Evolutionary conservation across 805 yeast genomes (phyloP), one percentile per base, ranked within the genome.

Genomic region (Cyberlindnera bimundalis): DNA sequence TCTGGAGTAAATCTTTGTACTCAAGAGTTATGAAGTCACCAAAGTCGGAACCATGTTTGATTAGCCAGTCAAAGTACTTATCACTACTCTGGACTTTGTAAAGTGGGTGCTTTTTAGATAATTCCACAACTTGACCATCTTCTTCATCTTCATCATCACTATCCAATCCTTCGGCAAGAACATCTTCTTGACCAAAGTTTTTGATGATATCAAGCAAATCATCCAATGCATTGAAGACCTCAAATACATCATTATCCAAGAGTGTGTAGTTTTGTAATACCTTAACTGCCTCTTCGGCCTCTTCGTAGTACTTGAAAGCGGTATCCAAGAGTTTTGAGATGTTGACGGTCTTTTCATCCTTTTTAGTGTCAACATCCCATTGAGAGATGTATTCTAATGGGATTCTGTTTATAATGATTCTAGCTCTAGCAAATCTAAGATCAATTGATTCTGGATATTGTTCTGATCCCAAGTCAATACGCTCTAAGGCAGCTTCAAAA

Each of bases 401-500:
- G 30, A 84, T 73, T 55, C 79, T 68, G 48, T 71, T 77, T 20
- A 82, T 61, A 14, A 76, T 53, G 8, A 84, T 71, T 50, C 76
- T 73, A 27, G 82, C 66, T 43, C 73, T 71, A 5, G 83, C 74
- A 42, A 83, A 70, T 18, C 64, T 56, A 43, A 82, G 60, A 12
- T 73, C 67, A 8, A 64, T 51, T 7, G 77, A 68, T 1, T 73
- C 67, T 1, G 78, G 71, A 46, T 65, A 71, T 34, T 64, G 58
- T 10, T 68, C 74, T 31, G 78, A 61, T 0, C 96, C 96, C 12
- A 66, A 52, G 6, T 71, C 73, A 20, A 78, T 67, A 49, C 95
- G 73, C 45, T 87, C 96, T 17, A 83, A 45, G 5, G 95, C 84
- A 29, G 84, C 86, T 11, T 74, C 75, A 39, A 86, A 79, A 58